Evolutionary conservation across 116 monocot species (phyloP).

Genomic region (Dioscorea cayenensis): DNA sequence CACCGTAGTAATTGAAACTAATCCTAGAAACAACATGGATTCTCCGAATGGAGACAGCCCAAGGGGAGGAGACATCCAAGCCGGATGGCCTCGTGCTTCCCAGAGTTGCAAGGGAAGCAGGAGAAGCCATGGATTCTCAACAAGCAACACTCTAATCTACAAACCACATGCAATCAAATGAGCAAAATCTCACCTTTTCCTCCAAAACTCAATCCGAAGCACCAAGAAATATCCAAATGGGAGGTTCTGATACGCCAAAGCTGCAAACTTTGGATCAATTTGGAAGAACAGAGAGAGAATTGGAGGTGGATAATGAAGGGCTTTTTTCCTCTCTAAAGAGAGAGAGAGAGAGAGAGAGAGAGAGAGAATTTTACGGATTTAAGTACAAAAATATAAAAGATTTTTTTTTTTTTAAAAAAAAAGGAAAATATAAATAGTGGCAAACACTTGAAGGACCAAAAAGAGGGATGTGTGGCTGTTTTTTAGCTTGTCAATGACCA

Average conservation of each 20-base stretch:
- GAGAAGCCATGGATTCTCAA: constrained; percentile 29
- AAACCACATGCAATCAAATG: neutral
- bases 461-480: neutral
- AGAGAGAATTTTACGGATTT: neutral
- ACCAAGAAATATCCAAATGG: neutral
- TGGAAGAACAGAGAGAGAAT: neutral
- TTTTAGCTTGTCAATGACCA: neutral
- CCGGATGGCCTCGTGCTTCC: constrained; percentile 34
- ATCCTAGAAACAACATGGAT: constrained; percentile 45
- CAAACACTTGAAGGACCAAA: too few species aligned
- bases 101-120: constrained; percentile 59
- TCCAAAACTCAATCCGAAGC: neutral
- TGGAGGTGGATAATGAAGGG: neutral
- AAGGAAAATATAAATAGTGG: neutral
- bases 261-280: neutral
- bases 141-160: neutral
- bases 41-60: constrained; percentile 15
- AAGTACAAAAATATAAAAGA: neutral
- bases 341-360: neutral
- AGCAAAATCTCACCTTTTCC: neutral
- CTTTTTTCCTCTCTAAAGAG: neutral
- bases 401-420: neutral
- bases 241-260: neutral
- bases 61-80: constrained; percentile 17
- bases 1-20: constrained; percentile 16